Percentiles rank a stretch among this genome's conserved stretches.
Conservation (phyloP, 2,329 filamentous ascomycete genomes). For the Cladosporium sp. region DNA sequence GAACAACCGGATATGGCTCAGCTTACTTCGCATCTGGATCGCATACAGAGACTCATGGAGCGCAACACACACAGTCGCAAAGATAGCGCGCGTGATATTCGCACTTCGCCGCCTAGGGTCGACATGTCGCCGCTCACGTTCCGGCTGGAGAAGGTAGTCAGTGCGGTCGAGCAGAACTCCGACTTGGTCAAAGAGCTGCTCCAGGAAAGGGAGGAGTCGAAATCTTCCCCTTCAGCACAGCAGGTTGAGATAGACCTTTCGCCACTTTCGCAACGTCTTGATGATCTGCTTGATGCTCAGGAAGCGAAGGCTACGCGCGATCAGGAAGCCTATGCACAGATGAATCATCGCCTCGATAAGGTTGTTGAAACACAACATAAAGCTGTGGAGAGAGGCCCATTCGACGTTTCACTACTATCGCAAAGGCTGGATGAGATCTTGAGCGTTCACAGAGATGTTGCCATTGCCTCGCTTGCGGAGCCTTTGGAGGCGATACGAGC, state of each 20-base stretch:
- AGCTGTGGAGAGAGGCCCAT: constrained; percentile 16
- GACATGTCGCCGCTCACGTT: constrained; percentile 29
- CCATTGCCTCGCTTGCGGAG: constrained; percentile 13
- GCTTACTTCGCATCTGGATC: constrained; percentile 30
- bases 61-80: constrained; percentile 21
- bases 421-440: constrained; percentile 17
- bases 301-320: constrained; percentile 18
- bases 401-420: constrained; percentile 15
- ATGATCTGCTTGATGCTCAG: constrained; percentile 27
- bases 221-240: background rate
- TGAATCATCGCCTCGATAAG: constrained; percentile 10
- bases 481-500: constrained; percentile 26
- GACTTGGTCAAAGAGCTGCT: constrained; percentile 26
- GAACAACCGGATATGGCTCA: constrained; percentile 29
- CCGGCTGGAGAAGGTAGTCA: constrained; percentile 27
- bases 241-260: constrained; percentile 18
- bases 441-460: constrained; percentile 14
- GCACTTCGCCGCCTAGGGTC: constrained; percentile 15
- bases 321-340: constrained; percentile 4
- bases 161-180: constrained; percentile 32
- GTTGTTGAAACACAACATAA: constrained; percentile 13
- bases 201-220: constrained; percentile 20
- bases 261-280: constrained; percentile 23
- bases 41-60: constrained; percentile 32
- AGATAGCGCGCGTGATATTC: constrained; percentile 21